phyloP scores from a whole-genome alignment of 331 rosid genomes.

The Malus hybrid region DNA sequence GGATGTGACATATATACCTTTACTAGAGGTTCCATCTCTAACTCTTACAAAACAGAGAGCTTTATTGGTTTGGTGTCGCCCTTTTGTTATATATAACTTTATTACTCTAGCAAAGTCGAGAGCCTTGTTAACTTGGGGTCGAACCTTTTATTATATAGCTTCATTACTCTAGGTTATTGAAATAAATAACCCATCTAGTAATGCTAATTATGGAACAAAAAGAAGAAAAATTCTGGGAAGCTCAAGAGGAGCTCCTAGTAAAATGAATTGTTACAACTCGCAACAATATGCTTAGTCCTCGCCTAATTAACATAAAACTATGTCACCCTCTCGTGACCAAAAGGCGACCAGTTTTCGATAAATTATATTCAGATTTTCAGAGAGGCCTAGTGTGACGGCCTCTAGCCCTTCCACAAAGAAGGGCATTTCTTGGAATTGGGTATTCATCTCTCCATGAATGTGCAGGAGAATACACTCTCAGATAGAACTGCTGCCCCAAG shows the following conservation, averaged over 20 bases:
- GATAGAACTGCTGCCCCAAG: constrained; percentile 90
- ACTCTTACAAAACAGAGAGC: no score
- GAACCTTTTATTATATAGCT: not conserved
- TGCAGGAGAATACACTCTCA: constrained; percentile 69
- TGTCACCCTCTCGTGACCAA: constrained; percentile 63
- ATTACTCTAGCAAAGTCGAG: fast-evolving
- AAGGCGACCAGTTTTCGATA: no score
- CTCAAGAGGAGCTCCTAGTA: constrained; percentile 33
- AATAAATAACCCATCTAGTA: not conserved
- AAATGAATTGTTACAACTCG: constrained; percentile 13
- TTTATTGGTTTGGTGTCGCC: no score
- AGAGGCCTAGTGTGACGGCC: constrained; percentile 70
- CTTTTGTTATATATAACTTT: no score
- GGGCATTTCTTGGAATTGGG: constrained; percentile 78
- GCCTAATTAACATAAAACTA: not conserved
- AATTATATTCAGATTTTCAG: not conserved
- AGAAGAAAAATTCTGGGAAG: not conserved
- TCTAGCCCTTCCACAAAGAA: constrained; percentile 77
- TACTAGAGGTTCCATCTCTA: no score
- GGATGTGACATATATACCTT: no score
- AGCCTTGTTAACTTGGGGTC: no score
- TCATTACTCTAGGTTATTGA: not conserved
- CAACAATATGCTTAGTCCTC: not conserved
- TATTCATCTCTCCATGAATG: constrained; percentile 69
- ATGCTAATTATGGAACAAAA: not conserved